Evolutionary conservation across 1,139 yeast genomes (phyloP).

Genomic region (Nakaseomyces uthaithaninus): DNA sequence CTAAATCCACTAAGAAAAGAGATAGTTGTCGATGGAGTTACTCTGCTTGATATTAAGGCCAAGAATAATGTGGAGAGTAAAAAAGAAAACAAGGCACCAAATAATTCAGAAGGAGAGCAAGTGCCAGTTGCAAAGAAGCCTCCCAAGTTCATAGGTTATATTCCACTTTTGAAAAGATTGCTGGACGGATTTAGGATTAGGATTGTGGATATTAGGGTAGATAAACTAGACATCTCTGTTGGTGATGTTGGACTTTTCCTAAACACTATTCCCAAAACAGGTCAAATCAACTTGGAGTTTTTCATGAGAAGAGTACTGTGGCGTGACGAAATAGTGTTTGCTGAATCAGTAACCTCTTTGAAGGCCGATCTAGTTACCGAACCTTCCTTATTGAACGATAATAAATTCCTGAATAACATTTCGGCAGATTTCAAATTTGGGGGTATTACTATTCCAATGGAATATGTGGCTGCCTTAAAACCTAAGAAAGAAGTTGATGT

Average conservation of each 20-base stretch:
- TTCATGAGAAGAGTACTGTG: conserved; percentile 12
- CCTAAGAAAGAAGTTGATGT: not conserved
- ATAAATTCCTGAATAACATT: conserved; percentile 4
- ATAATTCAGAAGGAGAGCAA: not conserved
- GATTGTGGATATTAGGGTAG: not conserved
- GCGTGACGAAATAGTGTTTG: conserved; percentile 12
- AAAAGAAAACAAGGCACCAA: not conserved
- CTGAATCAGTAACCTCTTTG: conserved; percentile 14
- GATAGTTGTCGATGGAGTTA: conserved; percentile 15
- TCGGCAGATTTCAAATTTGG: conserved; percentile 13
- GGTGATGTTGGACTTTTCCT: conserved; percentile 2
- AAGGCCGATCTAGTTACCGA: conserved; percentile 5
- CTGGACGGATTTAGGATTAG: conserved; percentile 5
- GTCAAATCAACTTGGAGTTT: conserved; percentile 6
- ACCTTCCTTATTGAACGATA: not conserved
- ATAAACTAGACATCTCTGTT: not conserved
- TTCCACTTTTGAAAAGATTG: conserved; percentile 3
- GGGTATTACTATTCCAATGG: conserved; percentile 12
- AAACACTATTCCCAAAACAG: conserved; percentile 3
- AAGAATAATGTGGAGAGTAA: not conserved
- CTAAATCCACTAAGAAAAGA: conserved; percentile 15
- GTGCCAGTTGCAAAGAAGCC: not conserved
- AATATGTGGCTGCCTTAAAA: conserved; percentile 5
- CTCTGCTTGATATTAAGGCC: conserved; percentile 3
- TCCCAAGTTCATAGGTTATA: not conserved